Conservation (phyloP, 2,329 filamentous ascomycete genomes). For the Fusarium pilosicola region DNA sequence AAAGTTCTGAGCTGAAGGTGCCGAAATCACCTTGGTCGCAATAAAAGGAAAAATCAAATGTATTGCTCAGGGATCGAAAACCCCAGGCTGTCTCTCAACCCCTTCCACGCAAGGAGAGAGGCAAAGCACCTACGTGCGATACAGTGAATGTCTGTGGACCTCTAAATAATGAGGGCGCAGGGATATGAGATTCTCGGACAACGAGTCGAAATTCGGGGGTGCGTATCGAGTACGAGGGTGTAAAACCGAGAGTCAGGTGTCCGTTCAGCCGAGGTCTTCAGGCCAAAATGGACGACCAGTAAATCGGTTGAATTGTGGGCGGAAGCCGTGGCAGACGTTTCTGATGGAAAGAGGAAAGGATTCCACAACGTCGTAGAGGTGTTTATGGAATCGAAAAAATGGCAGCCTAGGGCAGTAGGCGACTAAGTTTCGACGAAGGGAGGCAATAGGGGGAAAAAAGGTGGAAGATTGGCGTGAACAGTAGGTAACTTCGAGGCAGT, state of each 20-base stretch:
- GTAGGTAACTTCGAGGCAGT: conserved; percentile 32
- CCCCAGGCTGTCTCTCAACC: conserved; percentile 40
- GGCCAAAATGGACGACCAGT: background rate
- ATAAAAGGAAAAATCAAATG: conserved; percentile 16
- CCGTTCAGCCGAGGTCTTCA: conserved; percentile 34
- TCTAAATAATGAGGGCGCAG: conserved; percentile 38
- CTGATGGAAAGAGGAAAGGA: conserved; percentile 11
- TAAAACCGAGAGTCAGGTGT: conserved; percentile 6
- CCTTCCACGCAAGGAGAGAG: conserved; percentile 41
- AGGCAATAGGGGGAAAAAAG: conserved; percentile 14
- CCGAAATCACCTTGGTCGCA: conserved; percentile 35
- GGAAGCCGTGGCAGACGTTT: conserved; percentile 7
- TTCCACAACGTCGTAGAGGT: conserved; percentile 17
- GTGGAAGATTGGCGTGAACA: conserved; percentile 14
- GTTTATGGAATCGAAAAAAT: conserved; percentile 30
- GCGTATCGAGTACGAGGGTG: conserved; percentile 13
- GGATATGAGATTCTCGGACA: conserved; percentile 16
- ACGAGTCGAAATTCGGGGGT: conserved; percentile 21
- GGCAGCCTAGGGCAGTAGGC: conserved; percentile 28
- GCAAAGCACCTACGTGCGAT: conserved; percentile 40
- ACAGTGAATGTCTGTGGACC: conserved; percentile 33
- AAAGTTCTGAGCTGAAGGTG: conserved; percentile 30
- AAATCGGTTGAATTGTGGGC: conserved; percentile 24
- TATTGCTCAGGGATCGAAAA: conserved; percentile 31
- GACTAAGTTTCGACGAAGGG: conserved; percentile 26